These are phyloP conservation scores for Tricholoma hemisulphureum DNA, from an alignment of 768 basidiomycete species.

Conservation along the genomic window DNA sequence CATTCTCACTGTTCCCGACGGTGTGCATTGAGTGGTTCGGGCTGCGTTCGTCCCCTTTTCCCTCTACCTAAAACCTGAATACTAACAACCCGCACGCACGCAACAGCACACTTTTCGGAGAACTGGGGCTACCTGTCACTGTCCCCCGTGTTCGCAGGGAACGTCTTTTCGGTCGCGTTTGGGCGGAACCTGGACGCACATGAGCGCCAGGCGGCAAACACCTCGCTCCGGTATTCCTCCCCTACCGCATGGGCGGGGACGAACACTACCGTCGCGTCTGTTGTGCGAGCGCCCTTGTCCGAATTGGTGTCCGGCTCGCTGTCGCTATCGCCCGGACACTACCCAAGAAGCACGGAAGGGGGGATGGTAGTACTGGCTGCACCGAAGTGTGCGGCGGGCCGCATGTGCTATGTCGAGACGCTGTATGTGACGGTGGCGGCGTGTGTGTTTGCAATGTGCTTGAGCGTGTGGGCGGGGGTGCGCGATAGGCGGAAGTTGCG, in stretches of 20 bases:
- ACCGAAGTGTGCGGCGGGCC: conserved; percentile 56
- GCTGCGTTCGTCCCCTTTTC: not conserved
- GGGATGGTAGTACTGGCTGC: not conserved
- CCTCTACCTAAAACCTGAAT: no score
- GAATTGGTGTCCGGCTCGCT: no score
- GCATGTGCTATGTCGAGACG: conserved; percentile 58
- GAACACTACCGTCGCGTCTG: not conserved
- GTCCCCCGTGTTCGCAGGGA: conserved; percentile 75
- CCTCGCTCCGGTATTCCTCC: not conserved
- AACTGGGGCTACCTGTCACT: conserved; percentile 83
- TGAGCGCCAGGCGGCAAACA: conserved; percentile 15
- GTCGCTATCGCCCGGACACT: not conserved
- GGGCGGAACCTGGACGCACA: conserved; percentile 81
- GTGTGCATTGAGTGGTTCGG: conserved; percentile 63
- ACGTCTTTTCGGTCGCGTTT: conserved; percentile 82
- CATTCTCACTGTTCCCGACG: conserved; percentile 71
- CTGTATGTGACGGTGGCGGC: conserved; percentile 51
- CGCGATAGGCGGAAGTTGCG: conserved; percentile 39
- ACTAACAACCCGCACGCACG: no score
- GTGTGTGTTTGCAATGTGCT: conserved; percentile 42
- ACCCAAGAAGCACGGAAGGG: not conserved
- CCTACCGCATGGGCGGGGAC: not conserved
- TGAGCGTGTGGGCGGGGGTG: conserved; percentile 53
- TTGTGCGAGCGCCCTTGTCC: no score
- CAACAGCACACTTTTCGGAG: conserved; percentile 70